phyloP scores from a whole-genome alignment of 1,284 basidiomycete species.

The Prillingera fragicola region DNA sequence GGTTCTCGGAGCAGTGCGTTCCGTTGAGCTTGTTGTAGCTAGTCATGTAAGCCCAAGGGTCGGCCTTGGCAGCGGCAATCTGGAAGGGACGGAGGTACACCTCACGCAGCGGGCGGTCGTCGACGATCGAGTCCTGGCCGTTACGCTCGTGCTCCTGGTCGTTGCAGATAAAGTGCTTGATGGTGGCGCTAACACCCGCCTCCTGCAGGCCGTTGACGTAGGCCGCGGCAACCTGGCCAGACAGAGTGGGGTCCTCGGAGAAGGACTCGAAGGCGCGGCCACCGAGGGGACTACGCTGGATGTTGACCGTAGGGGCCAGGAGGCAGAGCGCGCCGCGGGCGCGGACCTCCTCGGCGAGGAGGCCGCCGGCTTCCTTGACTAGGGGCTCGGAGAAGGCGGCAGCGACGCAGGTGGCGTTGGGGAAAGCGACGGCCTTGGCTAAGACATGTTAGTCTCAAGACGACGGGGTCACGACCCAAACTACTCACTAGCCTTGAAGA shows the following conservation, averaged over 20 bases:
- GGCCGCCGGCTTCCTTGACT: conserved; percentile 56
- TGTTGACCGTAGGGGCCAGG: conserved; percentile 74
- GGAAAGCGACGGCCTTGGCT: conserved; percentile 59
- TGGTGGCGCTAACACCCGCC: conserved; percentile 58
- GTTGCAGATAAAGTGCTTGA: conserved; percentile 47
- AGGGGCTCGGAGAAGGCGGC: conserved; percentile 54
- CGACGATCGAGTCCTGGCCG: conserved; percentile 26
- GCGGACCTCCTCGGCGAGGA: conserved; percentile 65
- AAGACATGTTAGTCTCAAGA: conserved; percentile 4
- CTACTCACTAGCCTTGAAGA: conserved; percentile 29
- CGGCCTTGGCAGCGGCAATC: conserved; percentile 62
- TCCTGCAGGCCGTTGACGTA: conserved; percentile 69
- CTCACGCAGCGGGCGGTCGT: conserved; percentile 63
- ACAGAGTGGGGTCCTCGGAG: conserved; percentile 71
- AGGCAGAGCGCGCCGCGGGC: conserved; percentile 61
- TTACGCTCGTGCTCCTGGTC: conserved; percentile 44
- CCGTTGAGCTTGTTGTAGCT: conserved; percentile 59
- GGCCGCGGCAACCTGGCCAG: conserved; percentile 63
- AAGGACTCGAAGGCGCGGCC: conserved; percentile 59
- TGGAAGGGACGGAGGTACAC: conserved; percentile 74
- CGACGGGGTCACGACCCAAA: too few species aligned
- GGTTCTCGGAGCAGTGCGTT: conserved; percentile 65
- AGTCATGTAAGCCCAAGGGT: conserved; percentile 47
- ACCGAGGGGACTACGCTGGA: conserved; percentile 68
- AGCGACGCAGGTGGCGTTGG: conserved; percentile 55